phyloP scores from a whole-genome alignment of 208 protist species.

The Vickermania ingenoplastis region DNA sequence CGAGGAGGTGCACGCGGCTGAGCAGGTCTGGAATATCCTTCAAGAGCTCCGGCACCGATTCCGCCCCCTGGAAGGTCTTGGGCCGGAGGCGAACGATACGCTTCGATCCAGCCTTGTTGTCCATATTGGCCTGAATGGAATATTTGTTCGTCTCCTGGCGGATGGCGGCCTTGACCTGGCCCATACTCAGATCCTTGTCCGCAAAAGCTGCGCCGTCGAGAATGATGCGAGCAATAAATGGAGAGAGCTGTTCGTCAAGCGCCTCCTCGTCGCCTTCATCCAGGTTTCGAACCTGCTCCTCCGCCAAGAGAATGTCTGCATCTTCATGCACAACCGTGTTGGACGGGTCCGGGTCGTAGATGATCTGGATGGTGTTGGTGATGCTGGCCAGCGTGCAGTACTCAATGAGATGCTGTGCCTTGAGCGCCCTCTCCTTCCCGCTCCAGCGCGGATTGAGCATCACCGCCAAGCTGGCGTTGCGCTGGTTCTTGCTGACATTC shows the following conservation, averaged over 20 bases:
- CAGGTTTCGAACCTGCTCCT: conserved; percentile 47
- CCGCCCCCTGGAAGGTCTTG: conserved; percentile 24
- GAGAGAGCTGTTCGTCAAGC: conserved; percentile 52
- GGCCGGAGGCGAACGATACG: conserved; percentile 91
- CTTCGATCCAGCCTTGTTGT: conserved; percentile 79
- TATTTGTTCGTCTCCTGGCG: conserved; percentile 66
- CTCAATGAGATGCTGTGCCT: conserved; percentile 89
- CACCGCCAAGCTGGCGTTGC: conserved; percentile 95
- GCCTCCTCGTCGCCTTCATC: conserved; percentile 35
- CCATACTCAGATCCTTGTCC: conserved; percentile 91
- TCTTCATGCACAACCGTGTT: conserved; percentile 95
- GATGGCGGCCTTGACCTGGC: conserved; percentile 90
- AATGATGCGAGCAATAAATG: conserved; percentile 95
- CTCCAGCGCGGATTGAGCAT: conserved; percentile 70
- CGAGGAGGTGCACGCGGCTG: conserved; percentile 76
- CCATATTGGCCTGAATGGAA: conserved; percentile 85
- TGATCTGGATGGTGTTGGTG: conserved; percentile 91
- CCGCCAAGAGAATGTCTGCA: conserved; percentile 46
- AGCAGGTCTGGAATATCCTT: conserved; percentile 56
- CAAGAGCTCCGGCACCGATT: conserved; percentile 57
- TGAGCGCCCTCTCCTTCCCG: conserved; percentile 59
- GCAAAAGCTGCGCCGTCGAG: conserved; percentile 88
- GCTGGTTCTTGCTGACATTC: conserved; percentile 95
- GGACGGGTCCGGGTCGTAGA: conserved; percentile 94
- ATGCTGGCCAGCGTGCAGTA: conserved; percentile 92